phyloP scores from a whole-genome alignment of 441 rosid species.

The Manihot esculenta region DNA sequence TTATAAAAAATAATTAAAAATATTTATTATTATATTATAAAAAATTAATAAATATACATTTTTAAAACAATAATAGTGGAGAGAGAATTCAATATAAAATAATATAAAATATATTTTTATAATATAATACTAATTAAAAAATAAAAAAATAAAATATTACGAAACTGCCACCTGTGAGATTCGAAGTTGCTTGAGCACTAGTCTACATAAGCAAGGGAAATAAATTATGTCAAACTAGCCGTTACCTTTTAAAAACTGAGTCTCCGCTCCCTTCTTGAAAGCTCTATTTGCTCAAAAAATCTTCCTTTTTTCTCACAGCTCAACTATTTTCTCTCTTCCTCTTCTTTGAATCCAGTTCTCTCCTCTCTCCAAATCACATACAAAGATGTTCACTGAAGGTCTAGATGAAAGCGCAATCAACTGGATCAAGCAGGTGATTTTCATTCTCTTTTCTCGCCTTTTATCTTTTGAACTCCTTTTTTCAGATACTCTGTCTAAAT shows the following conservation, averaged over 20 bases:
- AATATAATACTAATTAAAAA: too few species aligned
- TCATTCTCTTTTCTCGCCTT: not conserved
- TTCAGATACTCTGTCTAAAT: not conserved
- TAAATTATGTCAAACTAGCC: constrained; percentile 47
- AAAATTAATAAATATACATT: too few species aligned
- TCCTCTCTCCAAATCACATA: not conserved
- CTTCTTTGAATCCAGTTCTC: not conserved
- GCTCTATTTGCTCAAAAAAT: not conserved
- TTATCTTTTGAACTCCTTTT: not conserved
- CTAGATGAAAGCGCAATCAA: constrained; percentile 61
- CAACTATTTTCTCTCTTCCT: not conserved
- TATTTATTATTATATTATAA: too few species aligned
- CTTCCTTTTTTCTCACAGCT: constrained; percentile 7
- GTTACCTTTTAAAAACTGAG: constrained; percentile 27
- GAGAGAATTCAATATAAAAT: too few species aligned
- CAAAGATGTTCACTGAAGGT: constrained; percentile 57
- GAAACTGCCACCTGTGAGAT: too few species aligned
- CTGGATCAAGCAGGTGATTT: constrained; percentile 65
- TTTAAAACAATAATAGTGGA: too few species aligned
- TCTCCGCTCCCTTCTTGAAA: constrained; percentile 17
- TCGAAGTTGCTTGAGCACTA: too few species aligned
- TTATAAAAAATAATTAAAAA: too few species aligned
- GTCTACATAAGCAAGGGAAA: too few species aligned
- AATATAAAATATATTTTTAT: too few species aligned
- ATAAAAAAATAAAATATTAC: too few species aligned